Base-by-base conservation (phyloP, 2,329 filamentous ascomycete genomes). In the Curvularia sp. region DNA sequence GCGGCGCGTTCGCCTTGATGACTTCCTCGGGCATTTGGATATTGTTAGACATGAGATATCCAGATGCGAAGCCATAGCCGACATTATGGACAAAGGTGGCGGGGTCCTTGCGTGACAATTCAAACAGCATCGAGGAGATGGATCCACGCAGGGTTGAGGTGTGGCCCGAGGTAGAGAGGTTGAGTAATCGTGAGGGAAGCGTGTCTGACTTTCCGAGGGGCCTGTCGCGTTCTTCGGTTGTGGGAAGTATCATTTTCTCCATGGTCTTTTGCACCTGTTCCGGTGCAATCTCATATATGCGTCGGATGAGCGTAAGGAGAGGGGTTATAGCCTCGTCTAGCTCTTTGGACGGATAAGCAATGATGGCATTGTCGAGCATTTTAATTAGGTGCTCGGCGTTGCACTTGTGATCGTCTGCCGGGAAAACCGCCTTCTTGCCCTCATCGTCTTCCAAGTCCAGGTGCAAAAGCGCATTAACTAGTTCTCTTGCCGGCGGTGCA, bases 21-120 rank as follows among this genome's bases (percentile, higher is more conserved):
- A 87, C 85, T 53, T 83, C 87, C 57, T 87, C 83, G 0, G 93
- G 92, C 21, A 97, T 82, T 0, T 89, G 83, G 12, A 98, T 87
- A 54, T 95, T 91, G 61, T 94, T 90, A 62, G 90, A 89, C 79
- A 93, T 89, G 15, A 99, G 80, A 73, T 95, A 97, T 0, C 95
- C 95, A 0, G 93, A 91, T 0, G 95, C 95, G 71, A 91, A 97
- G 0, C 95, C 95, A 73, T 97, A 99, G 0, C 95, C 95, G 12
- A 99, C 91, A 66, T 97, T 97, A 50, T 91, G 84, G 0, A 98
- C 90, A 70, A 97, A 95, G 28, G 83, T 89, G 15, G 84, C 85
- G 0, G 93, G 86, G 68, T 97, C 88, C 67, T 88, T 90, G 63
- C 89, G 89, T 0, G 93, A 97, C 27, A 98, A 83, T 64, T 96